These are phyloP conservation scores for Phialemonium atrogriseum DNA, from an alignment of 2,329 filamentous ascomycete species.

Conservation along the genomic window DNA sequence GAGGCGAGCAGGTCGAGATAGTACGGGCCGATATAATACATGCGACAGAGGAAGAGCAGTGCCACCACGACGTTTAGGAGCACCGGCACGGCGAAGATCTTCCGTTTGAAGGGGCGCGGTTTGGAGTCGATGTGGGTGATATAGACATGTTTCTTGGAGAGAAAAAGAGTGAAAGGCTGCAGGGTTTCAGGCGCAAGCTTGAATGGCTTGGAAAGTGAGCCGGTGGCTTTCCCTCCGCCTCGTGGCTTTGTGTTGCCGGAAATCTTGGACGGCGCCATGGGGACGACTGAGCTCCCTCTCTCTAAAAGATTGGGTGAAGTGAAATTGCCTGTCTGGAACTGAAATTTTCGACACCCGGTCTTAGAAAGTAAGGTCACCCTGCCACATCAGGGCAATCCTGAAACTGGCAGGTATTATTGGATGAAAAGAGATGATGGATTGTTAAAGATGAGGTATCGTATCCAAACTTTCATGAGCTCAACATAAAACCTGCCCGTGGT, in stretches of 20 bases:
- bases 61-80: constrained; percentile 65
- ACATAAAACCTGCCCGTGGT: no score
- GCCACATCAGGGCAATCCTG: no score
- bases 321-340: no score
- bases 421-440: no score
- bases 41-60: constrained; percentile 56
- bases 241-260: constrained; percentile 22
- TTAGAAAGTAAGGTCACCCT: no score
- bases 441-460: no score
- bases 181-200: constrained; percentile 55
- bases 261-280: no score
- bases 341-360: no score
- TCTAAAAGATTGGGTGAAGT: no score
- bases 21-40: constrained; percentile 60
- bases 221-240: constrained; percentile 14
- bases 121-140: constrained; percentile 74
- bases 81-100: constrained; percentile 74
- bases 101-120: constrained; percentile 63
- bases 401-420: no score
- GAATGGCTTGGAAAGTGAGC: constrained; percentile 57
- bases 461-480: no score
- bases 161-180: constrained; percentile 54
- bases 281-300: no score
- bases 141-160: constrained; percentile 67
- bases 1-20: constrained; percentile 63